phyloP scores from a whole-genome alignment of 148 eudicot species.

The Nyssa sinensis region DNA sequence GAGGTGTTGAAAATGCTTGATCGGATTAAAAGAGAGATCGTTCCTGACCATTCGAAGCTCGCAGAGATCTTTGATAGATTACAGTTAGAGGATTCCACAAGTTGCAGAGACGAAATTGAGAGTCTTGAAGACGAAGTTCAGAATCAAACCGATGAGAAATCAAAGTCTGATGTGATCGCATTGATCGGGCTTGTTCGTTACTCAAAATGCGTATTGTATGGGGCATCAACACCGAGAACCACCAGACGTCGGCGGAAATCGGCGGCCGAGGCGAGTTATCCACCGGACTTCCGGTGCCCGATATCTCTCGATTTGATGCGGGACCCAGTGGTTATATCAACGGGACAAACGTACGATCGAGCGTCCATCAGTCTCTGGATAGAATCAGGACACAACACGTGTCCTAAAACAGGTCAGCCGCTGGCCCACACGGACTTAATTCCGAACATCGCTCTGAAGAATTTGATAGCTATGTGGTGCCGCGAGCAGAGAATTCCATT shows the following conservation, averaged over 20 bases:
- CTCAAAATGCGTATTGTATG: conserved; percentile 77
- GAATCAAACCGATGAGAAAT: conserved; percentile 64
- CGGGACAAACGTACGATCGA: conserved; percentile 94
- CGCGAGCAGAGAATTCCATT: conserved; percentile 69
- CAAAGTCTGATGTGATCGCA: conserved; percentile 51
- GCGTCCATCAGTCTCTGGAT: conserved; percentile 63
- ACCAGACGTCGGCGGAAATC: conserved; percentile 33
- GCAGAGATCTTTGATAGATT: conserved; percentile 43
- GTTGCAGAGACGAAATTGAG: conserved; percentile 72
- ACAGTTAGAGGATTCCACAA: conserved; percentile 58
- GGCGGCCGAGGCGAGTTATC: conserved; percentile 46
- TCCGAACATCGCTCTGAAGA: conserved; percentile 64
- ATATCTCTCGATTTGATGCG: conserved; percentile 77
- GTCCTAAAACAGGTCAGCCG: conserved; percentile 82
- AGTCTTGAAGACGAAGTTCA: conserved; percentile 72
- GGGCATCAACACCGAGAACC: conserved; percentile 43
- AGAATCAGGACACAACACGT: conserved; percentile 81
- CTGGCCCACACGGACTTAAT: conserved; percentile 56
- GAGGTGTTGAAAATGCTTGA: conserved; percentile 57
- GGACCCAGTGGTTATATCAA: conserved; percentile 85
- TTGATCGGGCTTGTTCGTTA: conserved; percentile 80
- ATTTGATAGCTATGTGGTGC: conserved; percentile 85
- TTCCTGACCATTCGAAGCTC: conserved; percentile 56
- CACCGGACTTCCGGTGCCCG: conserved; percentile 83
- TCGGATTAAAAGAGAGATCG: conserved; percentile 53